Evolutionary conservation across 1,284 basidiomycete genomes (phyloP), one percentile per base, ranked within the genome.

Genomic region (Sanguinoderma infundibulare): DNA sequence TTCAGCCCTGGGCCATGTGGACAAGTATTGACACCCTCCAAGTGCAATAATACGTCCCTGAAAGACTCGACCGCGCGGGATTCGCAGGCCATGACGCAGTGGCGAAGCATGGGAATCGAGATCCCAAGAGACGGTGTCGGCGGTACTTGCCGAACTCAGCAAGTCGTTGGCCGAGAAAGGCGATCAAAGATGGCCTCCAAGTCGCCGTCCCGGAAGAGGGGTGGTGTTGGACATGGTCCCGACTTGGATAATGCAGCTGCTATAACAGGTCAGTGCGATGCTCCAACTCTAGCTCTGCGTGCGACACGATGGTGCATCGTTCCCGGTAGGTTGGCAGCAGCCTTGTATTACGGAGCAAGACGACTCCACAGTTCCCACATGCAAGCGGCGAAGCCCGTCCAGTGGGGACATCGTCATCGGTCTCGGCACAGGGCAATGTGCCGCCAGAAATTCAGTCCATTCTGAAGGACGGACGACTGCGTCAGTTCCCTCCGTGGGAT

Each of bases 351-450:
- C 55, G 62, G 54, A 39, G 60, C 60, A 50, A 39, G 60, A 39
- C 53, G 52, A 60, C 63, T 65, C 63, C 63, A 62, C 60, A 62
- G 51, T 49, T 49, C 46, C 46, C 46, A 49, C 28, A 49, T 47
- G 44, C 44, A 30, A 30, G 44, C 44, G 28, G 46, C 28, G 46
- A 49, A 49, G 46, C 28, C 17, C 46, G n/a, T 32, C 28, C 17
- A 20, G 46, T 49, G n/a, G 46, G n/a, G 17, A n/a, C 28, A 28
- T n/a, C 64, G 64, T 66, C 64, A 66, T 66, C 56, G 61, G 64
- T 63, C 64, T 63, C 59, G 64, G 61, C 64, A 56, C 59, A 30
- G 50, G 55, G 30, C 32, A 36, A 44, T 36, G 20, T 39, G 50
- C 62, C 49, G 57, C 57, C 47, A 30, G 26, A 53, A 40, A 28